Conservation (phyloP, 2,329 filamentous ascomycete species). For the Fonsecaea nubica region DNA sequence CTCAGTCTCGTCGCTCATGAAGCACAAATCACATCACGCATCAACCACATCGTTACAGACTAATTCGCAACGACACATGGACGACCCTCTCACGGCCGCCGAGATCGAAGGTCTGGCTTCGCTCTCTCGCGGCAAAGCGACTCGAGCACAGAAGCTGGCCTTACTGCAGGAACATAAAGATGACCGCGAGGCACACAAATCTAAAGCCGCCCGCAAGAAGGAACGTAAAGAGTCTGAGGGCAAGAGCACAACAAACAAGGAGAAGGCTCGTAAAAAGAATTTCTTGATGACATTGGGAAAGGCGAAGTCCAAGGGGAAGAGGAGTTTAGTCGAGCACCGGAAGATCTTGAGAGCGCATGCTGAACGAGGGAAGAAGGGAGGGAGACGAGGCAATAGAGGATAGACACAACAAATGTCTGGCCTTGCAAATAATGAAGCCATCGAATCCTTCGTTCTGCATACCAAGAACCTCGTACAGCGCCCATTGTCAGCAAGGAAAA, state of each 20-base stretch:
- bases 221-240: slow-evolving; percentile 86
- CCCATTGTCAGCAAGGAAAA: neutral
- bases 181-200: slow-evolving; percentile 79
- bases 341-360: slow-evolving; percentile 82
- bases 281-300: slow-evolving; percentile 98
- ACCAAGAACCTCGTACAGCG: neutral
- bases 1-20: slow-evolving; percentile 68
- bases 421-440: neutral
- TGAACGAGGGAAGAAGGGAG: slow-evolving; percentile 73
- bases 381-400: slow-evolving; percentile 30
- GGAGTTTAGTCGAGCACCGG: slow-evolving; percentile 84
- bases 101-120: slow-evolving; percentile 87
- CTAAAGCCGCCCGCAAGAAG: slow-evolving; percentile 80
- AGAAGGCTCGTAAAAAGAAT: slow-evolving; percentile 97
- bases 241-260: slow-evolving; percentile 96
- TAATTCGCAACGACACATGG: slow-evolving; percentile 69
- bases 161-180: slow-evolving; percentile 83
- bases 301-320: slow-evolving; percentile 93
- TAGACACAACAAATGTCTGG: neutral
- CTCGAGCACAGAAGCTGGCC: slow-evolving; percentile 87
- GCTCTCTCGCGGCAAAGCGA: slow-evolving; percentile 74
- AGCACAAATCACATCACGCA: slow-evolving; percentile 50
- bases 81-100: slow-evolving; percentile 87
- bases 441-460: too few species aligned
- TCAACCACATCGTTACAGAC: slow-evolving; percentile 54